These are phyloP conservation scores for Alternaria ethzedia DNA, from an alignment of 2,329 filamentous ascomycete species.

Conservation along the genomic window DNA sequence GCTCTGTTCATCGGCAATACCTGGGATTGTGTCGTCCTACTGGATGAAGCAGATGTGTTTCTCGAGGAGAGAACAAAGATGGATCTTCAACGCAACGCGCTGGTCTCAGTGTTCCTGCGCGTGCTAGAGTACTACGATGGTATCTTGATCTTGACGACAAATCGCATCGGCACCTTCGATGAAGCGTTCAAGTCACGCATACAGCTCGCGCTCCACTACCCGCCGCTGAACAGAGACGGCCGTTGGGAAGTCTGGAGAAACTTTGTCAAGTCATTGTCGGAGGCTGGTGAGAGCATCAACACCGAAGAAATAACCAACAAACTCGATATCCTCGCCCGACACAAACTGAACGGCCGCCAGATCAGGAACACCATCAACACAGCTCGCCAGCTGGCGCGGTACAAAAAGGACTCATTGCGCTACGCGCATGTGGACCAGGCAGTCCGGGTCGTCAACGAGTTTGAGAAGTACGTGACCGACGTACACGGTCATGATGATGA, in stretches of 20 bases:
- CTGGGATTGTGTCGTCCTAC: constrained; percentile 58
- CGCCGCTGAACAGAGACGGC: background rate
- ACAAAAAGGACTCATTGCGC: background rate
- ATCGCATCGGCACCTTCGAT: constrained; percentile 49
- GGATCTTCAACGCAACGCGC: constrained; percentile 24
- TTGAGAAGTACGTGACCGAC: background rate
- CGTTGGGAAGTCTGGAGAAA: background rate
- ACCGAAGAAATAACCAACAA: background rate
- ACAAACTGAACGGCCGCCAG: background rate
- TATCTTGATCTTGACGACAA: constrained; percentile 54
- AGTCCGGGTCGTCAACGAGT: background rate
- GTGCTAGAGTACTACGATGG: constrained; percentile 52
- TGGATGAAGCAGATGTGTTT: constrained; percentile 56
- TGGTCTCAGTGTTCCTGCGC: constrained; percentile 39
- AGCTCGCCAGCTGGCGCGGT: background rate
- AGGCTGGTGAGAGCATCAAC: background rate
- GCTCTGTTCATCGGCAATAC: background rate
- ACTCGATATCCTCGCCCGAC: background rate
- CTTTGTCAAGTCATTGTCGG: background rate
- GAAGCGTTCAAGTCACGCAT: constrained; percentile 46
- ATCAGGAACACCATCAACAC: background rate
- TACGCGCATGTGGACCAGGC: background rate
- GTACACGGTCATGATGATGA: background rate
- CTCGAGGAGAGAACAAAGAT: constrained; percentile 54
- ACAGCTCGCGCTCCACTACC: background rate